Conservation (phyloP, 2,329 filamentous ascomycete species). For the Massarina eburnea region DNA sequence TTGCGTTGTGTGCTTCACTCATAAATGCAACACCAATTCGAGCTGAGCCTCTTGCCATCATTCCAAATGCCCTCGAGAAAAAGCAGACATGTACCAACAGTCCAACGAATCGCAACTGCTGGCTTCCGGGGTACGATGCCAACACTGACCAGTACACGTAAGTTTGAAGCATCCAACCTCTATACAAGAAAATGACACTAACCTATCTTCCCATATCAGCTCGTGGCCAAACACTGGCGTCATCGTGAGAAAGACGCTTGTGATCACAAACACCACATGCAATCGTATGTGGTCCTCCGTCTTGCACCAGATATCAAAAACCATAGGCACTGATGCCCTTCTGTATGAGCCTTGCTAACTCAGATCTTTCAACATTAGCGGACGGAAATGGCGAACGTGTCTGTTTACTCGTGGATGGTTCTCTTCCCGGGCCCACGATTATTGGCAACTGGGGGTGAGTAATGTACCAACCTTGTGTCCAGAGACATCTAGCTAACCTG, state of each 20-base stretch:
- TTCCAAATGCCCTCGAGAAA: constrained; percentile 14
- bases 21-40: constrained; percentile 20
- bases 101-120: constrained; percentile 42
- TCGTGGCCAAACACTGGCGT: constrained; percentile 38
- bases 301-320: constrained; percentile 24
- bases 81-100: constrained; percentile 38
- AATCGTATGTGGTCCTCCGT: constrained; percentile 33
- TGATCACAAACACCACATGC: constrained; percentile 45
- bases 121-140: constrained; percentile 43
- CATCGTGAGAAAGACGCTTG: constrained; percentile 35
- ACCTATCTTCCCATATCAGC: neutral
- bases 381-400: constrained; percentile 22
- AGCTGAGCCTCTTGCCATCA: constrained; percentile 15
- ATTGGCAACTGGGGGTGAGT: constrained; percentile 55
- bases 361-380: neutral
- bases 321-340: no score
- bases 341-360: no score
- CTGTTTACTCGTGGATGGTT: constrained; percentile 47
- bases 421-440: constrained; percentile 60
- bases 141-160: constrained; percentile 44
- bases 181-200: neutral
- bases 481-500: constrained; percentile 3
- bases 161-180: neutral
- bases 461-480: constrained; percentile 1
- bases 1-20: constrained; percentile 18